Base-by-base conservation (phyloP, 257 asterid species). In the Petunia secreta region DNA sequence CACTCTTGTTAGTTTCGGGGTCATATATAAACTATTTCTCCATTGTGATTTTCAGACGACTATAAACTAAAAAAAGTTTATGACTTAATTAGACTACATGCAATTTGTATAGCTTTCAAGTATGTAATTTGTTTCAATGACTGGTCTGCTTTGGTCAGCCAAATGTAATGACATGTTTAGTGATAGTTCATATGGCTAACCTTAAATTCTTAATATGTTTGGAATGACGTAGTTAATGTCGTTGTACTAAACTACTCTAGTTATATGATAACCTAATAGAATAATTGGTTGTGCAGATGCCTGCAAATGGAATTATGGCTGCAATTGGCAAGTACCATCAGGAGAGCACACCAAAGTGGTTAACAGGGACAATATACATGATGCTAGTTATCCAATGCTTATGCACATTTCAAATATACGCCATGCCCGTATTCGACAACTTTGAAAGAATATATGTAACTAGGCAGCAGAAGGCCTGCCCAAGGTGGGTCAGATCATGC, bases 361-460 rank as follows among this genome's bases (percentile, higher is more conserved):
- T 83, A 1, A 68, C 83, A 7, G 88, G 86, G 1, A 81, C 85
- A 43, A 74, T 87, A 71, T 87, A 86, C 82, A 0, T 88, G 6
- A n/a, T 86, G 4, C 71, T 86, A 58, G n/a, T 88, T 44, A 82
- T 88, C 77, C 91, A 88, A 84, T 87, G 83, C 41, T 0, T 89
- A 1, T 87, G 95, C 46, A 82, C 95, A 7, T 92, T 87, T 85
- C 97, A 94, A 78, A 83, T 94, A 54, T 94, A 88, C n/a, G 95
- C 89, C 0, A 90, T 94, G 89, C 93, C 92, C 0, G 83, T 86
- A 4, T 77, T 89, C 78, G 98, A 94, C 90, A 94, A 92, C 89
- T 79, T 87, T 39, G 90, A 88, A 79, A 84, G 90, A 34, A 65
- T 89, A 44, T 94, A 88, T 48, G 81, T 74, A 2, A 79, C 71